Evolutionary conservation across 306 rosid species (phyloP), one percentile per base, ranked within the genome.

Genomic region (Cucurbita moschata): DNA sequence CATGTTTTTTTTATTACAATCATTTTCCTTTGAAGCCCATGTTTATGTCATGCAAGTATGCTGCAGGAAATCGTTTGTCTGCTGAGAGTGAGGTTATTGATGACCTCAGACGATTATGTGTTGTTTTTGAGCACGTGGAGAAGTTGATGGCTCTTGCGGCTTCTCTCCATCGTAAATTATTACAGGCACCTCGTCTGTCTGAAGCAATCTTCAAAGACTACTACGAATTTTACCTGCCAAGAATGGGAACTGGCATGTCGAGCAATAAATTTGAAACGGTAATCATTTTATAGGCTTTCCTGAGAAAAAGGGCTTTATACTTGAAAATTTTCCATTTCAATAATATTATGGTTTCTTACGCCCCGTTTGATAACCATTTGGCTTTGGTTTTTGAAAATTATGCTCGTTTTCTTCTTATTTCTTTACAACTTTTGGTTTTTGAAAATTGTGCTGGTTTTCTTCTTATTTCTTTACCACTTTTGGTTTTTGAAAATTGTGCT

Each of bases 91-190:
- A 95, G 62, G 87, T 81, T 13, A 60, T 88, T 76, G 91, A 85
- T 64, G 96, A 95, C 84, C 79, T 91, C 19, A 83, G 82, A 78
- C 83, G 82, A 75, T 79, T 95, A 38, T 85, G 83, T 75, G 85
- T 75, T 60, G 90, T 82, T 84, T 87, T 91, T 63, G 97, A 89
- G 73, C 92, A 79, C 79, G 85, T 95, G 50, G 97, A 95, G 86
- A 91, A 86, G 77, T 83, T 91, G 70, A 75, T 95, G 69, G 77
- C 81, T 15, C 63, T 88, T 50, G 91, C 96, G 76, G 96, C 96
- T 74, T 91, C 99, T 79, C 97, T 95, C 72, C 92, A 89, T 79
- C 89, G 91, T 57, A 91, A 91, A 80, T 87, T 91, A 76, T 58
- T 76, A 70, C 83, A 86, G 77, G 89, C 97, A 73, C 97, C 91